Conservation (phyloP, 495 filamentous ascomycete genomes). For the Aspergillus asperescens region DNA sequence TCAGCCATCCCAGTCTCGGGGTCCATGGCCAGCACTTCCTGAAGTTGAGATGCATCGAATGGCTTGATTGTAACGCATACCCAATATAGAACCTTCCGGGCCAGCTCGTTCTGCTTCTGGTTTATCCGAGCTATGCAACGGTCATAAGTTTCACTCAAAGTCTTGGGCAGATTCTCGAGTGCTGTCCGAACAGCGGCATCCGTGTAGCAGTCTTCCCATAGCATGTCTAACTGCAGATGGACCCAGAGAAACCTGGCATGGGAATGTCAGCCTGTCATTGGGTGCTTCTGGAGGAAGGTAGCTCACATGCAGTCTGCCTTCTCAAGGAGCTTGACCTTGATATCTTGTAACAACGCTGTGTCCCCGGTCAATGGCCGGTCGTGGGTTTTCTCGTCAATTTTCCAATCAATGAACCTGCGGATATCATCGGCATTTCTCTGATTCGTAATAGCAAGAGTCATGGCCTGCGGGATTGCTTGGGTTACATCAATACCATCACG, state of each 20-base stretch:
- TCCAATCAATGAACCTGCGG: slow-evolving; percentile 1
- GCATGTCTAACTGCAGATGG: slow-evolving; percentile 25
- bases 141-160: slow-evolving; percentile 23
- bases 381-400: background rate
- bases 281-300: too few relatives aligned
- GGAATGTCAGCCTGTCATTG: background rate
- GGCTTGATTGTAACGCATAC: background rate
- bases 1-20: background rate
- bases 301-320: background rate
- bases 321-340: background rate
- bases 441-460: background rate
- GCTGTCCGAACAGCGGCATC: slow-evolving; percentile 22
- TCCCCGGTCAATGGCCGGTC: background rate
- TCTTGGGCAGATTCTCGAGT: slow-evolving; percentile 19
- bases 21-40: background rate
- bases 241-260: slow-evolving; percentile 35
- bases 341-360: background rate
- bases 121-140: background rate
- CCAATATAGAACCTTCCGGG: background rate
- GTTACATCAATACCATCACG: background rate
- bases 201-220: slow-evolving; percentile 26
- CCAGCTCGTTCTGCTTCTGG: background rate
- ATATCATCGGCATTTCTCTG: background rate
- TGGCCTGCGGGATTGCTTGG: background rate
- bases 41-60: background rate